A percentile compares a stretch with the other conserved stretches of the same genome.
phyloP scores from a whole-genome alignment of 768 basidiomycete species.

The Candolleomyces efflorescens region DNA sequence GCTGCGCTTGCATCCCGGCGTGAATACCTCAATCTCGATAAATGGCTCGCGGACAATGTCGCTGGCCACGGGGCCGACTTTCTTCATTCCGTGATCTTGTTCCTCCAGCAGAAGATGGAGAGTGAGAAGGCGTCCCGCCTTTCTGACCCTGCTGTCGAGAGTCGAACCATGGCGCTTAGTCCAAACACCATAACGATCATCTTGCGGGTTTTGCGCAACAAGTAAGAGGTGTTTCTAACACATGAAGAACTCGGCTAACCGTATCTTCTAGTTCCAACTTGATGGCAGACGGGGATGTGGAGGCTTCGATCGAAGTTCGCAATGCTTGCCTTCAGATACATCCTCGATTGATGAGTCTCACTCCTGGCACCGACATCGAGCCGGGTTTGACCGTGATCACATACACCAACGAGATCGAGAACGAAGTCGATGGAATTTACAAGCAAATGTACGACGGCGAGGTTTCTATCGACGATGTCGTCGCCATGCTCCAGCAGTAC shows the following conservation, averaged over 20 bases:
- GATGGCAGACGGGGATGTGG: conserved; percentile 75
- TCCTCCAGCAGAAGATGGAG: conserved; percentile 90
- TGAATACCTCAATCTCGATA: conserved; percentile 93
- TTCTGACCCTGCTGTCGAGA: conserved; percentile 74
- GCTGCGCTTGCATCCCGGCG: conserved; percentile 90
- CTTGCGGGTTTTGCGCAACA: conserved; percentile 81
- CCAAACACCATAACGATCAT: conserved; percentile 90
- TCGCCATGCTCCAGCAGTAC: conserved; percentile 79
- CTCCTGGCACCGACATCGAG: conserved; percentile 81
- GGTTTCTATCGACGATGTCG: conserved; percentile 92
- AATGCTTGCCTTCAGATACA: conserved; percentile 93
- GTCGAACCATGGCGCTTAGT: conserved; percentile 81
- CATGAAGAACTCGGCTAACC: neutral
- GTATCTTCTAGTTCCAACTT: conserved; percentile 51
- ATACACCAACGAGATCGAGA: conserved; percentile 85
- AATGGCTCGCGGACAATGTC: conserved; percentile 92
- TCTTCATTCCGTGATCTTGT: conserved; percentile 80
- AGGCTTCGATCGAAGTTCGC: conserved; percentile 86
- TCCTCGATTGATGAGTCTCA: conserved; percentile 92
- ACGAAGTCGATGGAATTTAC: conserved; percentile 93
- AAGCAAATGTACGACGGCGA: conserved; percentile 98
- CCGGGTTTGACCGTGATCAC: conserved; percentile 87
- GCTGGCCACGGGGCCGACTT: conserved; percentile 80
- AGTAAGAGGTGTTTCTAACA: conserved; percentile 40
- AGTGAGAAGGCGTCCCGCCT: conserved; percentile 75